These are phyloP conservation scores for Neocallimastix lanati DNA, from an alignment of 192 early-diverging fungal species.

Conservation along the genomic window DNA sequence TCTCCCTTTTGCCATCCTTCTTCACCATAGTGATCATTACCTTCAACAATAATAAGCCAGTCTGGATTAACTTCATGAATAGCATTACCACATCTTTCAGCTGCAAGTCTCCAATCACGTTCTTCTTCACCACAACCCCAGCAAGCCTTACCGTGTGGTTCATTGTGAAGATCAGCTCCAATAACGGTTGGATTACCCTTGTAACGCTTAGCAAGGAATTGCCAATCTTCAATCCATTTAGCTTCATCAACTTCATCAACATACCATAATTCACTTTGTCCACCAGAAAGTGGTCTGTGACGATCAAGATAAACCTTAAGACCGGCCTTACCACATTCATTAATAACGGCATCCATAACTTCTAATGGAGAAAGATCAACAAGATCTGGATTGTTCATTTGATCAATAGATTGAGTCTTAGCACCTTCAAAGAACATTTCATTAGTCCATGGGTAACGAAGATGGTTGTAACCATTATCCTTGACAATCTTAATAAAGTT, in stretches of 20 bases:
- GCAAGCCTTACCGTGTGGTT: constrained; percentile 12
- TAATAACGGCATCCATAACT: constrained; percentile 11
- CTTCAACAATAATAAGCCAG: constrained; percentile 12
- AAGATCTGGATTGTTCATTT: constrained; percentile 10
- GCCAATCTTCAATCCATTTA: constrained; percentile 11
- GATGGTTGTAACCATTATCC: constrained; percentile 3
- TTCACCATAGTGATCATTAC: constrained; percentile 4
- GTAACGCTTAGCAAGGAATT: constrained; percentile 7
- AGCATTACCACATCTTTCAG: constrained; percentile 7
- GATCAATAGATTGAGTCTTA: constrained; percentile 3
- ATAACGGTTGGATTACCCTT: constrained; percentile 3
- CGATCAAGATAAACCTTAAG: constrained; percentile 9
- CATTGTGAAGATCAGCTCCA: constrained; percentile 10
- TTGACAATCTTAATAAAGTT: constrained; percentile 1
- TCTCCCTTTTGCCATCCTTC: too few relatives aligned
- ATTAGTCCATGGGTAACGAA: constrained; percentile 11
- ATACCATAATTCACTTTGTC: constrained; percentile 11
- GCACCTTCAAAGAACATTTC: constrained; percentile 4
- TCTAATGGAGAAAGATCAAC: constrained; percentile 4
- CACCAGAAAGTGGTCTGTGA: constrained; percentile 5
- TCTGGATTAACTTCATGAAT: constrained; percentile 6
- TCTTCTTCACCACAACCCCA: constrained; percentile 8
- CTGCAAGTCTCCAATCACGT: constrained; percentile 5
- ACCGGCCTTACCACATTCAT: constrained; percentile 7
- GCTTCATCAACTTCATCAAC: constrained; percentile 3